A percentile compares a stretch with the other conserved stretches of the same genome.
phyloP scores from a whole-genome alignment of 208 protist genomes.

The Trypanosoma brucei region DNA sequence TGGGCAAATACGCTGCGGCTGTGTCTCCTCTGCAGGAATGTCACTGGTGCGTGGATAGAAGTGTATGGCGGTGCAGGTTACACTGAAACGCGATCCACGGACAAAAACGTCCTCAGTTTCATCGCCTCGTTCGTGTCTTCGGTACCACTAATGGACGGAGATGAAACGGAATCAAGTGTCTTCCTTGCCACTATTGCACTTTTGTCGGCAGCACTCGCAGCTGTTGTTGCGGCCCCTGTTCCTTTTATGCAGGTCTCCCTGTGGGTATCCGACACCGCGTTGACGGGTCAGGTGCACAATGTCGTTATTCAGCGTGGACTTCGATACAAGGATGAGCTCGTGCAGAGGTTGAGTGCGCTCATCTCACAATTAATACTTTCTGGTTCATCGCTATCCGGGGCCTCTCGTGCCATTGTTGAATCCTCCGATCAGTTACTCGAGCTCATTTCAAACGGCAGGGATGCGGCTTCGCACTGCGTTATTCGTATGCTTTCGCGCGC shows the following conservation, averaged over 20 bases:
- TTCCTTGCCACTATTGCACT: conserved; percentile 44
- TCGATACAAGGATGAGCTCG: conserved; percentile 37
- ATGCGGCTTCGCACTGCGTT: conserved; percentile 65
- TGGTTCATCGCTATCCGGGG: conserved; percentile 19
- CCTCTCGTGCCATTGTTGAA: conserved; percentile 31
- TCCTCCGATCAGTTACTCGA: conserved; percentile 76
- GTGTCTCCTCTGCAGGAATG: conserved; percentile 37
- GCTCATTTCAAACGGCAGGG: conserved; percentile 53
- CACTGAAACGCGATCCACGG: conserved; percentile 16
- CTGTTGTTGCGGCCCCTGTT: conserved; percentile 41
- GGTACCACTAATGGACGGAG: conserved; percentile 27
- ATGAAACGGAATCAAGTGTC: conserved; percentile 22
- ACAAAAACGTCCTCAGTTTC: conserved; percentile 44
- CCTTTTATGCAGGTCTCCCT: conserved; percentile 37
- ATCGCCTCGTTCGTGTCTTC: conserved; percentile 47
- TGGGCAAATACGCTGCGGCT: conserved; percentile 59
- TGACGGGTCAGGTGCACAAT: conserved; percentile 70
- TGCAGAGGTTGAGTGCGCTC: conserved; percentile 57
- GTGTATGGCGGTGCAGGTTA: conserved; percentile 53
- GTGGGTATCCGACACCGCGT: conserved; percentile 36
- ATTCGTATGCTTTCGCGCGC: conserved; percentile 57
- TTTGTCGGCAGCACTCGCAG: conserved; percentile 38
- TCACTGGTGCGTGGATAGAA: conserved; percentile 51
- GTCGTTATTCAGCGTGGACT: conserved; percentile 66
- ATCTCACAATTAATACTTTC: conserved; percentile 59